phyloP scores from a whole-genome alignment of 1,284 basidiomycete genomes.

The Cystobasidium slooffiae region DNA sequence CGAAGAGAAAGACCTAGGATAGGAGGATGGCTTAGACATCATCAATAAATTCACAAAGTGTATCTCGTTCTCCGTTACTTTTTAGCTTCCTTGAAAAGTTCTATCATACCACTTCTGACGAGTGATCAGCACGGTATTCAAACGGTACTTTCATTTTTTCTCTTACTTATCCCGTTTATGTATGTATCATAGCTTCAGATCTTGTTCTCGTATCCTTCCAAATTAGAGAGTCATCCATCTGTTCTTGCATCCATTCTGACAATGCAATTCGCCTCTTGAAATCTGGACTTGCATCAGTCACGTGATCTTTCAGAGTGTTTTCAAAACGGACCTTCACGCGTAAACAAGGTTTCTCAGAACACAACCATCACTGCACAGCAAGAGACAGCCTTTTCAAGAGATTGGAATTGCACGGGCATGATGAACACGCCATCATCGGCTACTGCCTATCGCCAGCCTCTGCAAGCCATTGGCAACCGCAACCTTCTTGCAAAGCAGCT shows the following conservation, averaged over 20 bases:
- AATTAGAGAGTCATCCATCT: neutral
- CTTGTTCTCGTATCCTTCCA: neutral
- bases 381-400: neutral
- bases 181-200: conserved; percentile 13
- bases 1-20: neutral
- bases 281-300: neutral
- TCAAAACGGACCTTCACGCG: neutral
- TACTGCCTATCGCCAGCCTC: conserved; percentile 7
- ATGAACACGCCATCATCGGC: neutral
- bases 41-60: neutral
- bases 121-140: too few relatives aligned
- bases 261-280: too few relatives aligned
- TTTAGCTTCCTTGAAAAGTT: too few relatives aligned
- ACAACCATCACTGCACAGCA: neutral
- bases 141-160: neutral
- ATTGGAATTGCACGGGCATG: neutral
- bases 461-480: conserved; percentile 15
- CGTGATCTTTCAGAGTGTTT: conserved; percentile 1
- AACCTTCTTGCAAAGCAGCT: conserved; percentile 19
- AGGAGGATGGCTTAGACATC: neutral
- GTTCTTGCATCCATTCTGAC: neutral
- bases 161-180: neutral
- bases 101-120: too few relatives aligned
- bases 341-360: conserved; percentile 8
- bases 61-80: conserved; percentile 6